Evolutionary conservation across 2,329 filamentous ascomycete genomes (phyloP).

Genomic region (Chaetothyriales sp.): DNA sequence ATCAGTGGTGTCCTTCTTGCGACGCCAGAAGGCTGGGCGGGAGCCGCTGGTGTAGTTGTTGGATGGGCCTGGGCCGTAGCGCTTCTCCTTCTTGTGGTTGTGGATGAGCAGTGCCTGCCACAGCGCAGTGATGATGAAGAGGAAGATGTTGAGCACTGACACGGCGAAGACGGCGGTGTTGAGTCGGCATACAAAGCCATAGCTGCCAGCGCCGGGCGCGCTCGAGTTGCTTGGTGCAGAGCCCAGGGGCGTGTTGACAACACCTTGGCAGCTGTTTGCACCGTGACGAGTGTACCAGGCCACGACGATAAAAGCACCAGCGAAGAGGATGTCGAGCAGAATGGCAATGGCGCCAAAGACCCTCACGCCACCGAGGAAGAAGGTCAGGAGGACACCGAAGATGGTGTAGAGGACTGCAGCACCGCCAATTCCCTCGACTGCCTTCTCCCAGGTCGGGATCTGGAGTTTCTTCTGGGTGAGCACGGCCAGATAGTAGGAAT

Average conservation of each 20-base stretch:
- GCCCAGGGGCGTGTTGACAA: slow-evolving; percentile 55
- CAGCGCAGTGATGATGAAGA: slow-evolving; percentile 59
- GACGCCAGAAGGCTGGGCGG: slow-evolving; percentile 32
- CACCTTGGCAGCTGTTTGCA: slow-evolving; percentile 47
- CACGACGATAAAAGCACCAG: slow-evolving; percentile 65
- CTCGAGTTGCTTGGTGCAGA: slow-evolving; percentile 39
- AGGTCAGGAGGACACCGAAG: slow-evolving; percentile 57
- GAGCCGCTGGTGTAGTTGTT: slow-evolving; percentile 54
- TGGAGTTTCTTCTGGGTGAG: slow-evolving; percentile 47
- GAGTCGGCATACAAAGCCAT: slow-evolving; percentile 50
- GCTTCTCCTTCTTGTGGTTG: slow-evolving; percentile 59
- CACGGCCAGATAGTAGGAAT: slow-evolving; percentile 69
- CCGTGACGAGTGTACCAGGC: slow-evolving; percentile 60
- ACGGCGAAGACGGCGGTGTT: slow-evolving; percentile 66
- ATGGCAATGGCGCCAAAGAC: slow-evolving; percentile 61
- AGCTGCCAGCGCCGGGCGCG: slow-evolving; percentile 34
- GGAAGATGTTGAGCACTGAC: slow-evolving; percentile 63
- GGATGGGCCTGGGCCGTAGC: slow-evolving; percentile 48
- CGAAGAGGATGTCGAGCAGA: slow-evolving; percentile 61
- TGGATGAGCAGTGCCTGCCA: slow-evolving; percentile 54
- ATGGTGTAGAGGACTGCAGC: slow-evolving; percentile 59
- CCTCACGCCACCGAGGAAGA: slow-evolving; percentile 59
- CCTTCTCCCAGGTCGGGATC: slow-evolving; percentile 52
- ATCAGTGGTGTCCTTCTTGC: slow-evolving; percentile 23
- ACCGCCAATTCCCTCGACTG: slow-evolving; percentile 66